A percentile compares a stretch with the other conserved stretches of the same genome.
Conservation (phyloP, 1,284 basidiomycete genomes). For the Ganoderma resinaceum region DNA sequence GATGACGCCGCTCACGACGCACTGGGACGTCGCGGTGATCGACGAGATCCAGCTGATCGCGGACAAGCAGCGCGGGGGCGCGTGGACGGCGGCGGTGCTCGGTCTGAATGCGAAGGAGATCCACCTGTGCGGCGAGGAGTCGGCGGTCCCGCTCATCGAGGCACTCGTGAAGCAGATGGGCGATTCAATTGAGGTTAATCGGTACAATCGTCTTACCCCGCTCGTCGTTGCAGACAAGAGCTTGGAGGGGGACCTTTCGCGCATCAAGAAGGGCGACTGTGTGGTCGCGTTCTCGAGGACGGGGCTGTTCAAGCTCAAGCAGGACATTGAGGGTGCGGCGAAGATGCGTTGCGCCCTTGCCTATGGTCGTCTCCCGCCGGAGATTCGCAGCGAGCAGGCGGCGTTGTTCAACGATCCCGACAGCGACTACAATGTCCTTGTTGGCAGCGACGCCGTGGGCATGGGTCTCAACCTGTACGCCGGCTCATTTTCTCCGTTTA, state of each 20-base stretch:
- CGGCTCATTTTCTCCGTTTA: neutral
- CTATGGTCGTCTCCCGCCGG: conserved; percentile 90
- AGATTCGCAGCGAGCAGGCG: conserved; percentile 90
- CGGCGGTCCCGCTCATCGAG: conserved; percentile 82
- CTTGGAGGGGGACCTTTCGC: conserved; percentile 68
- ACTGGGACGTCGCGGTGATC: conserved; percentile 88
- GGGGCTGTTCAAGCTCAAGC: conserved; percentile 84
- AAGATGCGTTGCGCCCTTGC: conserved; percentile 86
- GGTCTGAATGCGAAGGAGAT: conserved; percentile 84
- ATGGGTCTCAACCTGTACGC: conserved; percentile 96
- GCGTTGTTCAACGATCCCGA: conserved; percentile 84
- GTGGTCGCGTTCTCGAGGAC: conserved; percentile 87
- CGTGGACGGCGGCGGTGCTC: conserved; percentile 89
- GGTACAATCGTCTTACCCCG: conserved; percentile 90
- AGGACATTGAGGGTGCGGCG: conserved; percentile 71
- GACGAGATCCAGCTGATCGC: conserved; percentile 99
- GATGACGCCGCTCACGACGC: conserved; percentile 70
- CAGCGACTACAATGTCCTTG: conserved; percentile 84
- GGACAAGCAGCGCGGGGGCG: conserved; percentile 79
- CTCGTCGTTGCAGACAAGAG: conserved; percentile 74
- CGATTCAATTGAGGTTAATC: conserved; percentile 84
- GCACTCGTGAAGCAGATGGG: conserved; percentile 77
- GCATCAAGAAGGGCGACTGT: conserved; percentile 87
- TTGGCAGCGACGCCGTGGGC: conserved; percentile 93
- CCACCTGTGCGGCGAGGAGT: conserved; percentile 96